Conservation (phyloP, 495 filamentous ascomycete genomes). For the Aspergillus carlsbadensis region DNA sequence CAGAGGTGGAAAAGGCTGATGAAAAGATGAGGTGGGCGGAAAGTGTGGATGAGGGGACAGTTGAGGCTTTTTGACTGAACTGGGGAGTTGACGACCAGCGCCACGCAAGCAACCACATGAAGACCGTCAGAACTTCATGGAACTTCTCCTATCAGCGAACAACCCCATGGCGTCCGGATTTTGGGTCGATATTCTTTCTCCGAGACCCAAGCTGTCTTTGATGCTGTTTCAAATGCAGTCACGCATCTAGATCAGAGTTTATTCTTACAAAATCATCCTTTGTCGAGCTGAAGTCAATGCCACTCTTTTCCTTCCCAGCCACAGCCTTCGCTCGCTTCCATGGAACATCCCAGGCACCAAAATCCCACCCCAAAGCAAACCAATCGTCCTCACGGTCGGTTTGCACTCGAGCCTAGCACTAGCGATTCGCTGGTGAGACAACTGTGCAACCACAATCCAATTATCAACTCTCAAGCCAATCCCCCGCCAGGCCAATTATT, state of each 20-base stretch:
- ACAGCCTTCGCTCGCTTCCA: neutral
- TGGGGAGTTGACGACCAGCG: conserved; percentile 28
- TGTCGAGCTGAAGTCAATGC: no score
- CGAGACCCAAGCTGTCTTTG: no score
- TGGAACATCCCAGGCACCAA: neutral
- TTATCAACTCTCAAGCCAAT: neutral
- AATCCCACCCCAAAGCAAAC: neutral
- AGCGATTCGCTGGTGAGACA: conserved; percentile 7
- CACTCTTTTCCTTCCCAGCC: no score
- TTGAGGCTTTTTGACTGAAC: conserved; percentile 25
- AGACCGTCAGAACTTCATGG: neutral
- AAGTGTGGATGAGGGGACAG: conserved; percentile 6
- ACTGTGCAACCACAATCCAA: neutral
- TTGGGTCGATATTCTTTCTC: no score
- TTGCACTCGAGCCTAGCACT: neutral
- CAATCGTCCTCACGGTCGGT: neutral
- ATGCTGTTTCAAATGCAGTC: no score
- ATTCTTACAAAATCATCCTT: no score
- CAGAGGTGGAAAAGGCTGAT: neutral
- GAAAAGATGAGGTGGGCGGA: conserved; percentile 6
- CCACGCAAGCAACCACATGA: conserved; percentile 28
- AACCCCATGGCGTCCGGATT: no score
- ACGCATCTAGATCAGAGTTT: no score
- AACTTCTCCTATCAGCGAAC: conserved; percentile 21
- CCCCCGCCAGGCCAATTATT: neutral